Conservation (phyloP, 2,329 filamentous ascomycete genomes). For the Stachybotrys elegans region DNA sequence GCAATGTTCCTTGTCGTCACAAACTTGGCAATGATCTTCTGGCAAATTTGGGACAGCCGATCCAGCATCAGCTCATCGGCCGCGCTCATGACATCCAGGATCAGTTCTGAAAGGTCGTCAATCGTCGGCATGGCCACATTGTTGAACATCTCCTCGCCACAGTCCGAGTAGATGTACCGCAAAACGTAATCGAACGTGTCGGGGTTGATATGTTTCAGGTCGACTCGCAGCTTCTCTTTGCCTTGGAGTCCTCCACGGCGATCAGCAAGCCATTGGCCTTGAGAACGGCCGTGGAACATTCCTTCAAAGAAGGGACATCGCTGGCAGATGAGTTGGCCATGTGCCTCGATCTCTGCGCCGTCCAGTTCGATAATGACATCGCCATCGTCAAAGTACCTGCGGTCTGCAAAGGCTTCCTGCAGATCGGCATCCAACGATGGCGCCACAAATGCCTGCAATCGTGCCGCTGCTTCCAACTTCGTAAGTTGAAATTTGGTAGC, state of each 20-base stretch:
- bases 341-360: conserved; percentile 65
- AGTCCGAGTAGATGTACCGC: conserved; percentile 77
- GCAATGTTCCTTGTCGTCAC: conserved; percentile 84
- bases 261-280: conserved; percentile 75
- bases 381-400: conserved; percentile 68
- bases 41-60: conserved; percentile 82
- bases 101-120: conserved; percentile 82
- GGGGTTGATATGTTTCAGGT: conserved; percentile 74
- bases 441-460: conserved; percentile 64
- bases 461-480: conserved; percentile 70
- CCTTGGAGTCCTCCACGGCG: conserved; percentile 45
- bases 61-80: conserved; percentile 96
- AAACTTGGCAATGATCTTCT: conserved; percentile 75
- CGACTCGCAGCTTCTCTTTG: conserved; percentile 56
- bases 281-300: conserved; percentile 82
- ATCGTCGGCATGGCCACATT: conserved; percentile 64
- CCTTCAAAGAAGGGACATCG: conserved; percentile 90
- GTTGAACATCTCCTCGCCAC: conserved; percentile 76
- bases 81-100: conserved; percentile 83
- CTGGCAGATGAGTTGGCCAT: conserved; percentile 74
- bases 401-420: conserved; percentile 61
- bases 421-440: conserved; percentile 66
- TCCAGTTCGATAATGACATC: conserved; percentile 78
- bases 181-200: conserved; percentile 75
- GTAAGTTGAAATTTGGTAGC: conserved; percentile 65